Conservation (phyloP, 129 eudicot species). For the Escallonia herrerae region DNA sequence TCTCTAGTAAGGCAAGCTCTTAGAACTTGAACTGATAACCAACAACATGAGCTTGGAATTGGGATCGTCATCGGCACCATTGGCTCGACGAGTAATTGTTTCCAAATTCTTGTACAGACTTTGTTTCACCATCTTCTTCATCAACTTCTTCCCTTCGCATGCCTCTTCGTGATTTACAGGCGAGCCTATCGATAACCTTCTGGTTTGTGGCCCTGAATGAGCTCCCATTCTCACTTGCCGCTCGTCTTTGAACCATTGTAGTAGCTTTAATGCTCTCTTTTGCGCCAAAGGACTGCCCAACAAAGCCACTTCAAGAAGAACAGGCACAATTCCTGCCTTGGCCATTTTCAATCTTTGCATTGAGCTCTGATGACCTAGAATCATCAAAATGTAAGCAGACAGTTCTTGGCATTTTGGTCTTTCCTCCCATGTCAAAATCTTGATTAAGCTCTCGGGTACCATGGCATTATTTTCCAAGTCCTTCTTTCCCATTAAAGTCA, state of each 20-base stretch:
- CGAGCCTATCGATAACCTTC: constrained; percentile 41
- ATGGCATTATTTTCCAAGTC: constrained; percentile 49
- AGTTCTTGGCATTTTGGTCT: constrained; percentile 62
- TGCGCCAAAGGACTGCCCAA: constrained; percentile 72
- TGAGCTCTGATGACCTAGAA: constrained; percentile 80
- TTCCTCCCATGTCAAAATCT: constrained; percentile 73
- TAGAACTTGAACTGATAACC: constrained; percentile 86
- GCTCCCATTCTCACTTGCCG: constrained; percentile 65
- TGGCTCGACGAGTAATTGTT: constrained; percentile 78
- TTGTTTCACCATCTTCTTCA: constrained; percentile 83
- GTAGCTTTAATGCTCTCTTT: constrained; percentile 65
- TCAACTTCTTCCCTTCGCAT: constrained; percentile 63
- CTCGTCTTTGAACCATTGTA: constrained; percentile 94
- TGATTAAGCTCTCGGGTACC: constrained; percentile 68
- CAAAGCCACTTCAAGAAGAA: constrained; percentile 76
- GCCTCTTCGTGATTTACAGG: constrained; percentile 34
- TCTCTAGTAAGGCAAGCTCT: constrained; percentile 79
- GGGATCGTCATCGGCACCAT: constrained; percentile 33
- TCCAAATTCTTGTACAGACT: constrained; percentile 90
- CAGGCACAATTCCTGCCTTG: constrained; percentile 77
- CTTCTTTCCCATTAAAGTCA: constrained; percentile 66
- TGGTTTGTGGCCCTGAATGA: constrained; percentile 84
- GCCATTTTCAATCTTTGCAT: constrained; percentile 73
- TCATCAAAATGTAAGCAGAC: constrained; percentile 78
- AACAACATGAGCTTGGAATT: constrained; percentile 56